phyloP scores from a whole-genome alignment of 805 yeast species.

The Starmera dryadoides region DNA sequence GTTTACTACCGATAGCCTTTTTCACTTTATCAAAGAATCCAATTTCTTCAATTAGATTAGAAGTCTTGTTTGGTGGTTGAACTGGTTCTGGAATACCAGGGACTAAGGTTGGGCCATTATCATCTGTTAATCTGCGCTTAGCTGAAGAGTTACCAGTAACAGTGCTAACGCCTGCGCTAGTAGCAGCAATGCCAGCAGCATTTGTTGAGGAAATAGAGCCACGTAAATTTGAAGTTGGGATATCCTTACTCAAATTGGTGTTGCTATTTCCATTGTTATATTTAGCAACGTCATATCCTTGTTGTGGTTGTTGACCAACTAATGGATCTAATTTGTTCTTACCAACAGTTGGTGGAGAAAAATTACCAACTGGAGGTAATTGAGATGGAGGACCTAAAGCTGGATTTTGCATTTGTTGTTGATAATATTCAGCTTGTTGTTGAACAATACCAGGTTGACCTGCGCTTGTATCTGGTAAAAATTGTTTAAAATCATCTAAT shows the following conservation, averaged over 20 bases:
- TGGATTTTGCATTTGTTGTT: slow-evolving; percentile 10
- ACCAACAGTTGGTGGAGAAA: slow-evolving; percentile 56
- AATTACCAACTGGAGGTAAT: slow-evolving; percentile 84
- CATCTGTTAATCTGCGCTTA: slow-evolving; percentile 18
- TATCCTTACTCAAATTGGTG: slow-evolving; percentile 20
- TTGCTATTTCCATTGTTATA: slow-evolving; percentile 14
- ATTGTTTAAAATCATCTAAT: slow-evolving; percentile 89
- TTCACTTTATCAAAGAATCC: slow-evolving; percentile 89
- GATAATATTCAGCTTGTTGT: slow-evolving; percentile 19
- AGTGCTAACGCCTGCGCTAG: slow-evolving; percentile 10
- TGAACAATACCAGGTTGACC: slow-evolving; percentile 14
- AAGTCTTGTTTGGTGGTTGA: slow-evolving; percentile 42
- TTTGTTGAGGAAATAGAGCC: slow-evolving; percentile 21
- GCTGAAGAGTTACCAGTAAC: slow-evolving; percentile 1
- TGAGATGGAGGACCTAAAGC: slow-evolving; percentile 24
- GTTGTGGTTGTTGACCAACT: not conserved
- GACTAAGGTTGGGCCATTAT: slow-evolving; percentile 59
- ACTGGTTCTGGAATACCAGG: slow-evolving; percentile 87
- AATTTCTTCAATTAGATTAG: slow-evolving; percentile 76
- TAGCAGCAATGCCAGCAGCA: too few relatives aligned
- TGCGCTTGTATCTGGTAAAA: slow-evolving; percentile 66
- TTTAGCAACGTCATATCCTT: not conserved
- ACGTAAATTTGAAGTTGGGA: slow-evolving; percentile 29
- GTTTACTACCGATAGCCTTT: slow-evolving; percentile 81
- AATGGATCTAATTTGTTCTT: slow-evolving; percentile 7